phyloP scores from a whole-genome alignment of 202 grass and related monocot species.

The Schoenoplectus tabernaemontani region DNA sequence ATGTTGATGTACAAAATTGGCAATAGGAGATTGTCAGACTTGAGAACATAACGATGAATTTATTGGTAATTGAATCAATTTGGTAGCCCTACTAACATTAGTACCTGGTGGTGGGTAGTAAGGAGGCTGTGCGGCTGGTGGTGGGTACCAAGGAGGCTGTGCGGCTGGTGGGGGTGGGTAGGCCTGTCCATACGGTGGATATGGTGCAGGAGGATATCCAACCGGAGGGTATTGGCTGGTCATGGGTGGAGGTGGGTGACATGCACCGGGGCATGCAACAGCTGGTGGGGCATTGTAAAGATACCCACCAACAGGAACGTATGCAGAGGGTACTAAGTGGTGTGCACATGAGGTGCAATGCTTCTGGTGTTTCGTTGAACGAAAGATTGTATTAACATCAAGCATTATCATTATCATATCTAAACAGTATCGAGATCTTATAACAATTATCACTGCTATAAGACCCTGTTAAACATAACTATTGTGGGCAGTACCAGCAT shows the following conservation, averaged over 20 bases:
- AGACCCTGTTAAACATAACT: not conserved
- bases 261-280: constrained; percentile 21
- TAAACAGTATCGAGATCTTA: not conserved
- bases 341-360: constrained; percentile 22
- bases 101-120: too few relatives aligned
- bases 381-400: not conserved
- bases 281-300: too few relatives aligned
- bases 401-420: not conserved
- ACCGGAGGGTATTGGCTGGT: too few relatives aligned
- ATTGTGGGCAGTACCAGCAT: not conserved
- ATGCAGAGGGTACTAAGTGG: constrained; percentile 24
- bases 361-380: constrained; percentile 17
- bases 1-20: too few relatives aligned
- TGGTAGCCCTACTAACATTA: too few relatives aligned
- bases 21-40: too few relatives aligned
- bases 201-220: too few relatives aligned
- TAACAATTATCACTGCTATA: not conserved
- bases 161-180: constrained; percentile 27
- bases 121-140: too few relatives aligned
- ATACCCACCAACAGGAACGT: too few relatives aligned
- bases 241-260: too few relatives aligned
- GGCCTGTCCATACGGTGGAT: constrained; percentile 32
- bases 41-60: too few relatives aligned
- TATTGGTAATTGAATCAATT: too few relatives aligned
- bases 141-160: constrained; percentile 45